Conservation (phyloP, 371 early-diverging fungal genomes). For the Homolaphlyctis polyrhiza region DNA sequence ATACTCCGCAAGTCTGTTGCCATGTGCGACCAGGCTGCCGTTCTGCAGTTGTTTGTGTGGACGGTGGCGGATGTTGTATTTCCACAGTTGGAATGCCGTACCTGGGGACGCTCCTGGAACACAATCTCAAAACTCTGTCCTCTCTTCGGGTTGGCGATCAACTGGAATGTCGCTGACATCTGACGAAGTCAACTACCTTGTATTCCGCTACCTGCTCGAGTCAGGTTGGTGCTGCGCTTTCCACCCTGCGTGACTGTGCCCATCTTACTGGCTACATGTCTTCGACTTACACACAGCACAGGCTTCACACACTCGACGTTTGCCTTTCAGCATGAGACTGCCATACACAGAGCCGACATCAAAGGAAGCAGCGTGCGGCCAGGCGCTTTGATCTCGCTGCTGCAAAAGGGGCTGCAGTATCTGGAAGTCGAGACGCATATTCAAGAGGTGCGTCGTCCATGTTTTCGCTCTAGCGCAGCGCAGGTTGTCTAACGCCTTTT, state of each 20-base stretch:
- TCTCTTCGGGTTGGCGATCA: no score
- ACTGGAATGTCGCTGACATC: constrained; percentile 60
- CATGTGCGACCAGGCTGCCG: no score
- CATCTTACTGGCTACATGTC: neutral
- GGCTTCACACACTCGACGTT: constrained; percentile 90
- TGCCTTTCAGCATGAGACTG: constrained; percentile 85
- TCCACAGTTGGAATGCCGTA: no score
- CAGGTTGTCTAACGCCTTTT: neutral
- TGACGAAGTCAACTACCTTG: constrained; percentile 91
- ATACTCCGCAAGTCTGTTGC: no score
- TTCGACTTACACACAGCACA: constrained; percentile 15
- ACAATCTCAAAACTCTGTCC: no score
- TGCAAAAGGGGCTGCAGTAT: constrained; percentile 92
- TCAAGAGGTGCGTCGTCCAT: constrained; percentile 54
- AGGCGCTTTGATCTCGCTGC: constrained; percentile 78
- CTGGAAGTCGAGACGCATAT: constrained; percentile 82
- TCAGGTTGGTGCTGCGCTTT: constrained; percentile 57
- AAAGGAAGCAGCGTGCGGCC: constrained; percentile 66
- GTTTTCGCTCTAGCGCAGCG: neutral
- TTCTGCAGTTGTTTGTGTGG: no score
- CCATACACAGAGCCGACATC: constrained; percentile 52
- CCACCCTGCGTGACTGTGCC: neutral
- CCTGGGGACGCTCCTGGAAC: no score
- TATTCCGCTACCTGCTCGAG: constrained; percentile 88
- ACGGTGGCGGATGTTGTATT: no score